Percentiles rank a stretch among this genome's conserved stretches.
Conservation (phyloP, 129 eudicot genomes). For the Pseudognaphalium luteoalbum region DNA sequence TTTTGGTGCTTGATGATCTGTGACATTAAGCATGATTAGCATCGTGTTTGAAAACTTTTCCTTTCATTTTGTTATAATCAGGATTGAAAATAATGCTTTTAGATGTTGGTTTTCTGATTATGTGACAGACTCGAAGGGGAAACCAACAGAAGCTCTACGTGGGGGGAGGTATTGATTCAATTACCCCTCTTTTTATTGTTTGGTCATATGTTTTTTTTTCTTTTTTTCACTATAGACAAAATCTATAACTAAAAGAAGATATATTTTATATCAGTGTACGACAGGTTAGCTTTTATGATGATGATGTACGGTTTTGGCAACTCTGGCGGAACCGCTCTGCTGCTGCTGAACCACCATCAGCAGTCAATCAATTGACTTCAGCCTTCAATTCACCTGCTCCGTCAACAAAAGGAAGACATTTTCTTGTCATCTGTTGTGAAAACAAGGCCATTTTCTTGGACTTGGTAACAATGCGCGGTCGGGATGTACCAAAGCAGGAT, state of each 20-base stretch:
- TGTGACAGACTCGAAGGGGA: slow-evolving; percentile 72
- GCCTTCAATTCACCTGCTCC: slow-evolving; percentile 81
- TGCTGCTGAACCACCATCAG: slow-evolving; percentile 96
- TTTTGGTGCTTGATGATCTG: neutral
- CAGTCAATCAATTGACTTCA: slow-evolving; percentile 73
- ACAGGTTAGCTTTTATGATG: slow-evolving; percentile 96
- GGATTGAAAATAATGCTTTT: slow-evolving; percentile 13
- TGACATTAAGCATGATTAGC: slow-evolving; percentile 8
- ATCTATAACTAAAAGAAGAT: slow-evolving; percentile 27
- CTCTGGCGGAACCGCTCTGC: slow-evolving; percentile 86
- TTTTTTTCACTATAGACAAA: slow-evolving; percentile 18
- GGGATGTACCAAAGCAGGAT: slow-evolving; percentile 97
- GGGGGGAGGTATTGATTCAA: slow-evolving; percentile 80
- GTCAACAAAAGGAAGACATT: slow-evolving; percentile 92
- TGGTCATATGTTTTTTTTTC: neutral
- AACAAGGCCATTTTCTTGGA: slow-evolving; percentile 90
- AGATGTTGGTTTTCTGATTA: slow-evolving; percentile 25
- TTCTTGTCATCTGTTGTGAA: slow-evolving; percentile 94
- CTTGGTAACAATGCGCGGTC: slow-evolving; percentile 97
- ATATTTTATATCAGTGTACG: slow-evolving; percentile 71
- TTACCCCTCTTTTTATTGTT: neutral
- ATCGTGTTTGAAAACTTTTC: neutral
- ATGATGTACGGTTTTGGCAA: slow-evolving; percentile 95
- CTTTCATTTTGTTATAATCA: neutral
- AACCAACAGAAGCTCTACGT: slow-evolving; percentile 90